A percentile compares a stretch with the other conserved stretches of the same genome.
phyloP scores from a whole-genome alignment of 192 early-diverging fungal genomes.

The Jimgerdemannia lactiflua region DNA sequence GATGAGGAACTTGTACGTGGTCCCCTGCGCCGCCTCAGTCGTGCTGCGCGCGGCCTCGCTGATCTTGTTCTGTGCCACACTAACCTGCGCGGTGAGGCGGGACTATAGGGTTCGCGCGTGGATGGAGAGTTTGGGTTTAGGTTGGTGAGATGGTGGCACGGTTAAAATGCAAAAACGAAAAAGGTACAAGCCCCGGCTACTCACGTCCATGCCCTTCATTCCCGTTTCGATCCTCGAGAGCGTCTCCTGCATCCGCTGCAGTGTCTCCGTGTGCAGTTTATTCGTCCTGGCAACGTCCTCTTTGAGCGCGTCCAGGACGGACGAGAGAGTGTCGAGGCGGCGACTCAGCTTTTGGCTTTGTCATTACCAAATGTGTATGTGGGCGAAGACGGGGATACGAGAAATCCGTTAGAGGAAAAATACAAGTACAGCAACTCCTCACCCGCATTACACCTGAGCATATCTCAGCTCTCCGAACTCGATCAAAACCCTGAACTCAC shows the following conservation, averaged over 20 bases:
- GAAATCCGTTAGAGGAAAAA: neutral
- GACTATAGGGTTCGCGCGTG: neutral
- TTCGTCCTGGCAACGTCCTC: neutral
- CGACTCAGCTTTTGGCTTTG: neutral
- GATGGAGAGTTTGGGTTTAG: too few relatives aligned
- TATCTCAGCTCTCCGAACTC: too few relatives aligned
- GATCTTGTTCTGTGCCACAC: neutral
- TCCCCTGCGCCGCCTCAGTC: neutral
- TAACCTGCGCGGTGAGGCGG: neutral
- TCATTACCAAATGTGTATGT: too few relatives aligned
- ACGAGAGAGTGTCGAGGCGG: neutral
- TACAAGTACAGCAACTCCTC: neutral
- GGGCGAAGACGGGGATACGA: neutral
- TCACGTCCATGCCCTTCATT: neutral
- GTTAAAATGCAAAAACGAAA: neutral
- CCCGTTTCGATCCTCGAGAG: neutral
- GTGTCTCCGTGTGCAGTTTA: neutral
- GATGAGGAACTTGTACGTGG: neutral
- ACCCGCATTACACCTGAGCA: too few relatives aligned
- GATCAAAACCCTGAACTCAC: neutral
- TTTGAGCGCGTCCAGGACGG: neutral
- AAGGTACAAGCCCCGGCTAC: neutral
- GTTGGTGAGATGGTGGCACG: too few relatives aligned
- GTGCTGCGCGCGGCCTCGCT: neutral
- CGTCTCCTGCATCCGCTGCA: neutral